These are phyloP conservation scores for Proliferodiscus dingleyae DNA, from an alignment of 2,329 filamentous ascomycete species.

Conservation along the genomic window DNA sequence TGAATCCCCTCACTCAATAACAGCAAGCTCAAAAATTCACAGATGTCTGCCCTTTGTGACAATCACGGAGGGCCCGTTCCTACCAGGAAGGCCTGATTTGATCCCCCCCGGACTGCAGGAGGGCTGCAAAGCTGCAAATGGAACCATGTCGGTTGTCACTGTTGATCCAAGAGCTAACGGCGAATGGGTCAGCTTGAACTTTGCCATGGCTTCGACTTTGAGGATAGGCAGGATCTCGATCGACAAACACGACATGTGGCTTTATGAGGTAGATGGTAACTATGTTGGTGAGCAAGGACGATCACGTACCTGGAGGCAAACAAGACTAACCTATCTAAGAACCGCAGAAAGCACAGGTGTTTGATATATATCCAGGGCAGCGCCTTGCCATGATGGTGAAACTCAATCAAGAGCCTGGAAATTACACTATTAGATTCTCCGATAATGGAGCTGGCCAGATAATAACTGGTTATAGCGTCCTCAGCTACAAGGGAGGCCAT, in stretches of 20 bases:
- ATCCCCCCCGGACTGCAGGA: neutral
- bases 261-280: conserved; percentile 40
- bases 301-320: neutral
- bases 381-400: neutral
- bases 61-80: conserved; percentile 14
- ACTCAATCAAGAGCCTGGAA: neutral
- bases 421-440: neutral
- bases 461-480: neutral
- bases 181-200: conserved; percentile 34
- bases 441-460: neutral
- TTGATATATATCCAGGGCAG: neutral
- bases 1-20: too few species aligned
- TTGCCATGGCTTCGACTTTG: conserved; percentile 33
- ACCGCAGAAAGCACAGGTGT: neutral
- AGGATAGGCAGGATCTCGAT: conserved; percentile 30
- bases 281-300: conserved; percentile 34
- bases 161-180: conserved; percentile 28
- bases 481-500: neutral
- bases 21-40: neutral
- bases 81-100: neutral
- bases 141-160: conserved; percentile 16
- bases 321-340: neutral
- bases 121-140: neutral
- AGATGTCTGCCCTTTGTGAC: conserved; percentile 23
- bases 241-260: conserved; percentile 38